phyloP scores from a whole-genome alignment of 345 rosid species.

The Syzygium grande region DNA sequence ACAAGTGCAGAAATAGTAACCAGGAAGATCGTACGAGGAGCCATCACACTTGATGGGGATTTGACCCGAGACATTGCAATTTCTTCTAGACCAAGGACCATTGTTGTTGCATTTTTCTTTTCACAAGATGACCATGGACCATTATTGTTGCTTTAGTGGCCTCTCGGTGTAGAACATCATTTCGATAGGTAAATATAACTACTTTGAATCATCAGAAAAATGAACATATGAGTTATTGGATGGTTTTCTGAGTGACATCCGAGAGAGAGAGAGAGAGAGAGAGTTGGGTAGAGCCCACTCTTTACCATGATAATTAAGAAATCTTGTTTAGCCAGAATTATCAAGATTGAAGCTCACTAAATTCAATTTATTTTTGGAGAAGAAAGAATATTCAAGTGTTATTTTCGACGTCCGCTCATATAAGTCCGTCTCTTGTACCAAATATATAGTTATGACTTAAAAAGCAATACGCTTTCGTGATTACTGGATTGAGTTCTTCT shows the following conservation, averaged over 20 bases:
- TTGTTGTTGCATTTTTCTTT: background rate
- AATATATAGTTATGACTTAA: background rate
- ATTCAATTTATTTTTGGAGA: background rate
- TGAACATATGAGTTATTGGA: background rate
- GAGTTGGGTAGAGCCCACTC: background rate
- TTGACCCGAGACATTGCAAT: background rate
- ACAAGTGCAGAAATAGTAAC: background rate
- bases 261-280: background rate
- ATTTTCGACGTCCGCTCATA: background rate
- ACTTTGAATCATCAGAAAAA: background rate
- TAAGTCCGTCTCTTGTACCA: background rate
- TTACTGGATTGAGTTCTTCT: background rate
- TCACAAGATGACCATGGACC: background rate
- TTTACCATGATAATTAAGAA: background rate
- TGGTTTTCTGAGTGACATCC: background rate
- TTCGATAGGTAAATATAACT: background rate
- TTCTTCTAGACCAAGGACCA: background rate
- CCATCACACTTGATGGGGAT: background rate
- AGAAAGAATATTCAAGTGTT: background rate
- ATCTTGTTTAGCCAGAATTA: background rate
- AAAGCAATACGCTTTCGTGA: background rate
- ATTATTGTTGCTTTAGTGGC: background rate
- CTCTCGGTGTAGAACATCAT: background rate
- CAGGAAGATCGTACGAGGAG: background rate
- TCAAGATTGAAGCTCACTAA: background rate